A percentile compares a stretch with the other conserved stretches of the same genome.
Evolutionary conservation across 148 eudicot genomes (phyloP).

Genomic region (Rhododendron williamsianum): DNA sequence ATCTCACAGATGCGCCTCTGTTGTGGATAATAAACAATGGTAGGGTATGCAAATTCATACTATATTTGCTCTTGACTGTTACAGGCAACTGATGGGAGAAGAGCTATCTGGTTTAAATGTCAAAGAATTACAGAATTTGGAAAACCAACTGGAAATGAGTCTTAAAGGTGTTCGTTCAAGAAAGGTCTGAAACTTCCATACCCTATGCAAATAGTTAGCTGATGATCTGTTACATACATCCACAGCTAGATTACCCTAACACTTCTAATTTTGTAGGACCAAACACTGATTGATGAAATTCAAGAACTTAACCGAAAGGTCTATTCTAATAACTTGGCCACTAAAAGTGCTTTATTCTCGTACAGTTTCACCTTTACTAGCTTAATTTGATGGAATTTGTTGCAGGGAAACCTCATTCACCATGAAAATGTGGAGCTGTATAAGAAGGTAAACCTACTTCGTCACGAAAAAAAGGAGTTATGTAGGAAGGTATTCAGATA

Average conservation of each 20-base stretch:
- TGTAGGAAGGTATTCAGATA: slow-evolving; percentile 34
- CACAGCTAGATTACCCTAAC: not conserved
- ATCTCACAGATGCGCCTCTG: not conserved
- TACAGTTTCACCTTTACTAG: slow-evolving; percentile 5
- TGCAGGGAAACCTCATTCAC: slow-evolving; percentile 60
- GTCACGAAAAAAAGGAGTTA: slow-evolving; percentile 20
- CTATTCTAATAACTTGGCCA: not conserved
- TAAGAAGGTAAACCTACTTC: slow-evolving; percentile 3
- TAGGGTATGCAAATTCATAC: too few species aligned
- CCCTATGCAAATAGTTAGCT: not conserved
- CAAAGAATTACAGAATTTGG: slow-evolving; percentile 53
- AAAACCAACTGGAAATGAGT: slow-evolving; percentile 65
- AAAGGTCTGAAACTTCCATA: slow-evolving; percentile 38
- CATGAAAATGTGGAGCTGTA: slow-evolving; percentile 57
- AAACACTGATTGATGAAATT: slow-evolving; percentile 49
- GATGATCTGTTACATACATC: not conserved
- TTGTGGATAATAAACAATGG: not conserved
- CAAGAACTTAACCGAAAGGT: slow-evolving; percentile 63
- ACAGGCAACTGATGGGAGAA: slow-evolving; percentile 73
- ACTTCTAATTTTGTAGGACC: slow-evolving; percentile 38
- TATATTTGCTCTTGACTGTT: not conserved
- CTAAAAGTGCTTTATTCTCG: not conserved
- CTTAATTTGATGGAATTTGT: slow-evolving; percentile 12
- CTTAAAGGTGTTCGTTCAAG: slow-evolving; percentile 55
- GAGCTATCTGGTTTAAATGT: slow-evolving; percentile 52